phyloP scores from a whole-genome alignment of 805 yeast genomes.

The Saccharomyces mikatae region DNA sequence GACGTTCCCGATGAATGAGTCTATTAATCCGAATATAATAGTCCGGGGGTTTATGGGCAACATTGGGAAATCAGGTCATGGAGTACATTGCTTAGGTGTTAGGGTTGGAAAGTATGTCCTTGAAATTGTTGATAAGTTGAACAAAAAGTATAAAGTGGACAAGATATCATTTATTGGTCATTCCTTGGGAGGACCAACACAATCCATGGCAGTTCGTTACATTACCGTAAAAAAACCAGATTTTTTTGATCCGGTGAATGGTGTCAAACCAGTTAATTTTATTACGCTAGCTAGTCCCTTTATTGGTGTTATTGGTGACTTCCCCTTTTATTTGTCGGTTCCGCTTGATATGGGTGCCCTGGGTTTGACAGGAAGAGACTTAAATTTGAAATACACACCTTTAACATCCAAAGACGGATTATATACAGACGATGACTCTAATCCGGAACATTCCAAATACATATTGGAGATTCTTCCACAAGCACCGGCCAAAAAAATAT shows the following conservation, averaged over 20 bases:
- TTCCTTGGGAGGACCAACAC: conserved; percentile 88
- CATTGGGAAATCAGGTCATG: conserved; percentile 81
- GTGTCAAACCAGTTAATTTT: conserved; percentile 65
- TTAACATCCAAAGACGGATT: conserved; percentile 23
- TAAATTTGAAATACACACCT: conserved; percentile 52
- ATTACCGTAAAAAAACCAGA: conserved; percentile 53
- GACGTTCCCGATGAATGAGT: conserved; percentile 11
- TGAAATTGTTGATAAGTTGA: conserved; percentile 40
- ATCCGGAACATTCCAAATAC: conserved; percentile 36
- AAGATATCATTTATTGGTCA: conserved; percentile 86
- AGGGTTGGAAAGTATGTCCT: conserved; percentile 66
- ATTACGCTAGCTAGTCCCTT: conserved; percentile 82
- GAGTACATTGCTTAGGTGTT: conserved; percentile 75
- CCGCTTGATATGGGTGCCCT: conserved; percentile 82
- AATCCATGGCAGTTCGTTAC: conserved; percentile 83
- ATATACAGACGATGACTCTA: conserved; percentile 8
- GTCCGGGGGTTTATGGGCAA: conserved; percentile 80
- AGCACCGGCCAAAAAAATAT: conserved; percentile 58
- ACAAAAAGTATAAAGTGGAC: conserved; percentile 35
- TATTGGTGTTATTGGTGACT: conserved; percentile 80
- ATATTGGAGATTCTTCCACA: conserved; percentile 67
- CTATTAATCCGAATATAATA: conserved; percentile 45
- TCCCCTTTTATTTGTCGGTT: conserved; percentile 75
- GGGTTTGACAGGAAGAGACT: conserved; percentile 89
- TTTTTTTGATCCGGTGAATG: conserved; percentile 41